These are phyloP conservation scores for Arthromyces matolae DNA, from an alignment of 768 basidiomycete genomes.

Conservation along the genomic window DNA sequence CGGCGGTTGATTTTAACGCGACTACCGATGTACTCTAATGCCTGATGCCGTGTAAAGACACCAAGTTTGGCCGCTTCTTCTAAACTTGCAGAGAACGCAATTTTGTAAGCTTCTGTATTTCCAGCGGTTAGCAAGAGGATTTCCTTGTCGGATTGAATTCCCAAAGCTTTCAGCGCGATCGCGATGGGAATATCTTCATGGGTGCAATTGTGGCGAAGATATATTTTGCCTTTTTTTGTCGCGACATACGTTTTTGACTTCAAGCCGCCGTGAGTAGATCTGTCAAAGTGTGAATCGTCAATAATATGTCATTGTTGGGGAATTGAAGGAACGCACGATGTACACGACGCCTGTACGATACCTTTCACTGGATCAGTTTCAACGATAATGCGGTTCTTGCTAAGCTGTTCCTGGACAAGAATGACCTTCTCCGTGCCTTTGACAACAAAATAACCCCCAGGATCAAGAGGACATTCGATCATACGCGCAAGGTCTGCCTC, in stretches of 20 bases:
- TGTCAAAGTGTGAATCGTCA: slow-evolving; percentile 21
- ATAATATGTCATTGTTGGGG: not conserved
- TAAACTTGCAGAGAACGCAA: slow-evolving; percentile 82
- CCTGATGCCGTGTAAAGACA: slow-evolving; percentile 89
- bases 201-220: slow-evolving; percentile 95
- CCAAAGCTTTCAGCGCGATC: slow-evolving; percentile 93
- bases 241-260: slow-evolving; percentile 98
- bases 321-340: slow-evolving; percentile 66
- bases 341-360: slow-evolving; percentile 90
- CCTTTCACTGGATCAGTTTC: slow-evolving; percentile 91
- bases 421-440: slow-evolving; percentile 99
- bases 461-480: slow-evolving; percentile 96
- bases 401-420: slow-evolving; percentile 95
- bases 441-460: slow-evolving; percentile 99
- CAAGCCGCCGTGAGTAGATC: slow-evolving; percentile 76
- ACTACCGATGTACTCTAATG: slow-evolving; percentile 91
- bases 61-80: slow-evolving; percentile 93
- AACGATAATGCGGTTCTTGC: slow-evolving; percentile 98
- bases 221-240: slow-evolving; percentile 92
- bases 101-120: slow-evolving; percentile 82
- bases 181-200: slow-evolving; percentile 96
- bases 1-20: slow-evolving; percentile 85
- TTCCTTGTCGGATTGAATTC: slow-evolving; percentile 96
- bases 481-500: slow-evolving; percentile 87
- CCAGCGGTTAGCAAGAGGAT: slow-evolving; percentile 93